phyloP scores from a whole-genome alignment of 768 basidiomycete genomes.

The Rhizopogon vinicolor region DNA sequence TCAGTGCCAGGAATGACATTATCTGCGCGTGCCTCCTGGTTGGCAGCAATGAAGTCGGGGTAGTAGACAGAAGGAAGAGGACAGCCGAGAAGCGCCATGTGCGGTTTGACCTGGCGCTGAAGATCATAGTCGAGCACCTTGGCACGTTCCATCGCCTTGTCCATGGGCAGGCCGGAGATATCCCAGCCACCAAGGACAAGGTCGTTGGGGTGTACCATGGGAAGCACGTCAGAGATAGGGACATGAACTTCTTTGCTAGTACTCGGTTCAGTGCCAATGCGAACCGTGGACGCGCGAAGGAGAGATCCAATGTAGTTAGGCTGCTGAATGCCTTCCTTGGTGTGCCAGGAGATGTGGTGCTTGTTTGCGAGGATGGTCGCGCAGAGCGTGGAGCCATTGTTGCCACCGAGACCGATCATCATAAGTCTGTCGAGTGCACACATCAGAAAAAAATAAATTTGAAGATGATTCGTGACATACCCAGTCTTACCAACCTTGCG shows the following conservation, averaged over 20 bases:
- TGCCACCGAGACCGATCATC: constrained; percentile 96
- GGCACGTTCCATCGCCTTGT: constrained; percentile 91
- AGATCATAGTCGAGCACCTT: constrained; percentile 95
- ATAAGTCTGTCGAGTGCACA: constrained; percentile 59
- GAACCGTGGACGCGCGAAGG: constrained; percentile 92
- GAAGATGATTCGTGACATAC: constrained; percentile 41
- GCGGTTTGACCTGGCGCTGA: constrained; percentile 88
- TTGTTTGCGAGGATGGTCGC: constrained; percentile 96
- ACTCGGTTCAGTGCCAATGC: constrained; percentile 76
- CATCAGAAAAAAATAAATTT: neutral
- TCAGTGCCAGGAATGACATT: constrained; percentile 82
- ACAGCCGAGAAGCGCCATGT: constrained; percentile 73
- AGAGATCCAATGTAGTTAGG: constrained; percentile 98
- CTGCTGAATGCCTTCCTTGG: constrained; percentile 85
- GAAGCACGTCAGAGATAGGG: constrained; percentile 88
- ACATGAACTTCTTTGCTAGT: constrained; percentile 89
- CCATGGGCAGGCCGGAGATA: constrained; percentile 80
- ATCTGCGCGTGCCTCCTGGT: constrained; percentile 94
- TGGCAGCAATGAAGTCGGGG: constrained; percentile 96
- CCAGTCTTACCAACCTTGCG: constrained; percentile 87
- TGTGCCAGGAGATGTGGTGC: constrained; percentile 92
- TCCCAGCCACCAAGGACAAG: constrained; percentile 98
- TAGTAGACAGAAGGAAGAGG: constrained; percentile 96
- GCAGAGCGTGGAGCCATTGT: constrained; percentile 92
- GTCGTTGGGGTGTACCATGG: constrained; percentile 98